Evolutionary conservation across 306 rosid species (phyloP).

Genomic region (Quercus gilva): DNA sequence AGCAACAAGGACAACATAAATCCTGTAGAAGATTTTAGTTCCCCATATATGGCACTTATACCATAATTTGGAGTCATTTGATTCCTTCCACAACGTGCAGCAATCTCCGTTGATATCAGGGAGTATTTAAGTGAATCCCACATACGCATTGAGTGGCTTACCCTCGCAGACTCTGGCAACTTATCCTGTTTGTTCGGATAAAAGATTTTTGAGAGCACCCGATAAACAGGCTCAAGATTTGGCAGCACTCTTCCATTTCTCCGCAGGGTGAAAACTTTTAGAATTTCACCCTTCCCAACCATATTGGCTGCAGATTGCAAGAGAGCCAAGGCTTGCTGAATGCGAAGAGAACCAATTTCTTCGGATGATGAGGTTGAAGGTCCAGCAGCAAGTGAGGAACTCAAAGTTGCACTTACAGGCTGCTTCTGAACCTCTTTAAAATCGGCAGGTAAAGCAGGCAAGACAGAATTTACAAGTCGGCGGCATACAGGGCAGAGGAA

Average conservation of each 20-base stretch:
- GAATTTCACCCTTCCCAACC: slow-evolving; percentile 51
- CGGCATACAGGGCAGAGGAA: slow-evolving; percentile 98
- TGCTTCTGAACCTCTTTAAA: slow-evolving; percentile 45
- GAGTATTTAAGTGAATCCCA: slow-evolving; percentile 95
- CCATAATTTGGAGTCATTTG: slow-evolving; percentile 61
- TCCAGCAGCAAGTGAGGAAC: slow-evolving; percentile 34
- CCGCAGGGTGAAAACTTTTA: slow-evolving; percentile 47
- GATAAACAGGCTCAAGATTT: slow-evolving; percentile 60
- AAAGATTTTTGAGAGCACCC: slow-evolving; percentile 72
- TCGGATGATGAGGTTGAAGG: slow-evolving; percentile 29
- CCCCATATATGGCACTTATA: slow-evolving; percentile 65
- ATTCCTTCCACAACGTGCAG: slow-evolving; percentile 76
- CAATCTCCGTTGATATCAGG: slow-evolving; percentile 82
- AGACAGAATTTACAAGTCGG: slow-evolving; percentile 84
- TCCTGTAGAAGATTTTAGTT: slow-evolving; percentile 82
- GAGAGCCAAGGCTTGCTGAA: slow-evolving; percentile 61
- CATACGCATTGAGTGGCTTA: slow-evolving; percentile 78
- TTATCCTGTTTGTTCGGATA: slow-evolving; percentile 60
- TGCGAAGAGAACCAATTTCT: slow-evolving; percentile 43
- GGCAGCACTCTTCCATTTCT: slow-evolving; percentile 38
- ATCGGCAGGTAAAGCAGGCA: slow-evolving; percentile 68
- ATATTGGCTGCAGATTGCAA: slow-evolving; percentile 68
- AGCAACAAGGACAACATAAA: slow-evolving; percentile 71
- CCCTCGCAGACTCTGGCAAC: slow-evolving; percentile 43
- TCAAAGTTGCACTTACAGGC: slow-evolving; percentile 30